phyloP scores from a whole-genome alignment of 768 basidiomycete genomes.

The Lyophyllum semitale region DNA sequence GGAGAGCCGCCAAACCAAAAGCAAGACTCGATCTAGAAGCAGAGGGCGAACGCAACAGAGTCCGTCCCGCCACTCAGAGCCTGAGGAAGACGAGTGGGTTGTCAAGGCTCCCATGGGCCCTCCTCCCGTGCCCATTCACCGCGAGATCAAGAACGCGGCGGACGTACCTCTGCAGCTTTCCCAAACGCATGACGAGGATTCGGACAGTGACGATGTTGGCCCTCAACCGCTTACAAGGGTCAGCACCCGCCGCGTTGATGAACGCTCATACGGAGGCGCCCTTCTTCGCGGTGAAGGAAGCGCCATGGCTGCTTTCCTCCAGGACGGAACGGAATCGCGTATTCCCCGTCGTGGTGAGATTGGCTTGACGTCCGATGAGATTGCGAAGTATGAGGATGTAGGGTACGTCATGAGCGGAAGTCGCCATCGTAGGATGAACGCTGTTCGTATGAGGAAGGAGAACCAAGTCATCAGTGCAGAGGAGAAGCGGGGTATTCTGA shows the following conservation, averaged over 20 bases:
- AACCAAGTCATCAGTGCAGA: slow-evolving; percentile 99
- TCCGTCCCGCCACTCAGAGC: slow-evolving; percentile 25
- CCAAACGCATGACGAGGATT: slow-evolving; percentile 31
- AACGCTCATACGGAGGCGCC: slow-evolving; percentile 86
- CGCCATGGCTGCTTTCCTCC: slow-evolving; percentile 96
- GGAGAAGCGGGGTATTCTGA: slow-evolving; percentile 95
- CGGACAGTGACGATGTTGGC: slow-evolving; percentile 66
- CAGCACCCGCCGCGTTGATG: slow-evolving; percentile 58
- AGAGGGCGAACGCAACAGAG: slow-evolving; percentile 30
- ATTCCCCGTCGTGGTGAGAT: slow-evolving; percentile 99
- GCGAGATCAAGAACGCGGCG: slow-evolving; percentile 7
- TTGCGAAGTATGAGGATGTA: slow-evolving; percentile 82
- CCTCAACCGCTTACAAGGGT: slow-evolving; percentile 64
- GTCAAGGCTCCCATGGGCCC: slow-evolving; percentile 48
- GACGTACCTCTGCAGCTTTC: slow-evolving; percentile 20
- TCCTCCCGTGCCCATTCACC: slow-evolving; percentile 17
- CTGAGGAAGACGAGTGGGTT: slow-evolving; percentile 61
- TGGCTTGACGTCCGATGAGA: slow-evolving; percentile 85
- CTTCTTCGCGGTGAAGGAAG: slow-evolving; percentile 93
- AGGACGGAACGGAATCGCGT: slow-evolving; percentile 79
- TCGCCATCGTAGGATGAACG: slow-evolving; percentile 96
- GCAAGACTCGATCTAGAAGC: slow-evolving; percentile 32
- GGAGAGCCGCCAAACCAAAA: slow-evolving; percentile 24
- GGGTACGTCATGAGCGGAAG: slow-evolving; percentile 99
- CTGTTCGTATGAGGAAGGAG: slow-evolving; percentile 98